A percentile compares a stretch with the other conserved stretches of the same genome.
phyloP scores from a whole-genome alignment of 208 protist genomes.

The Leishmania martiniquensis region DNA sequence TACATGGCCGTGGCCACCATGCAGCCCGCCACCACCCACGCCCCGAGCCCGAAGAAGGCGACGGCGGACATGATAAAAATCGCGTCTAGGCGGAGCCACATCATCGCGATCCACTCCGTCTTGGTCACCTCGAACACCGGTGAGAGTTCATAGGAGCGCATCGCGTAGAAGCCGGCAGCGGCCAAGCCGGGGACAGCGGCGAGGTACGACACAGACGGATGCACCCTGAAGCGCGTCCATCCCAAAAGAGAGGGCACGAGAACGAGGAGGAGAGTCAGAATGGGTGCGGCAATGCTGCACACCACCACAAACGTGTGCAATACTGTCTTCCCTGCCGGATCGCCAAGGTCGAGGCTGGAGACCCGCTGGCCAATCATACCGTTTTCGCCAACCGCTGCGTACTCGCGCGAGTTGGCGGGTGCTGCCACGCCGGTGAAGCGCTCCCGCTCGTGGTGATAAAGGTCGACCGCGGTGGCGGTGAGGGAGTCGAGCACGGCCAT shows the following conservation, averaged over 20 bases:
- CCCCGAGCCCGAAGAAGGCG: conserved; percentile 57
- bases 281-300: conserved; percentile 50
- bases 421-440: conserved; percentile 26
- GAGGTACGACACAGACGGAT: conserved; percentile 45
- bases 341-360: neutral
- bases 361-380: neutral
- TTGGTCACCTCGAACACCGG: conserved; percentile 54
- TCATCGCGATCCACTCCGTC: conserved; percentile 76
- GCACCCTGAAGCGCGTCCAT: conserved; percentile 56
- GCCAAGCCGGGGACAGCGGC: conserved; percentile 52
- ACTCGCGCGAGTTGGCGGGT: conserved; percentile 14
- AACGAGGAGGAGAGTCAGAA: conserved; percentile 43
- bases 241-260: conserved; percentile 42
- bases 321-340: conserved; percentile 22
- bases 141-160: conserved; percentile 39
- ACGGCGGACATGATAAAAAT: conserved; percentile 71
- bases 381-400: conserved; percentile 18
- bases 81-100: conserved; percentile 87
- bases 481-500: conserved; percentile 55
- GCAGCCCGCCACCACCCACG: conserved; percentile 58
- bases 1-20: conserved; percentile 57
- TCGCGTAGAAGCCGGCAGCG: conserved; percentile 45
- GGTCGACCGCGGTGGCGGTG: conserved; percentile 48
- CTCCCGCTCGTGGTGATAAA: conserved; percentile 52
- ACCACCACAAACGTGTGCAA: conserved; percentile 67